Evolutionary conservation across 179 eudicot species (phyloP), one percentile per base, ranked within the genome.

Genomic region (Sideroxylon spinosum): DNA sequence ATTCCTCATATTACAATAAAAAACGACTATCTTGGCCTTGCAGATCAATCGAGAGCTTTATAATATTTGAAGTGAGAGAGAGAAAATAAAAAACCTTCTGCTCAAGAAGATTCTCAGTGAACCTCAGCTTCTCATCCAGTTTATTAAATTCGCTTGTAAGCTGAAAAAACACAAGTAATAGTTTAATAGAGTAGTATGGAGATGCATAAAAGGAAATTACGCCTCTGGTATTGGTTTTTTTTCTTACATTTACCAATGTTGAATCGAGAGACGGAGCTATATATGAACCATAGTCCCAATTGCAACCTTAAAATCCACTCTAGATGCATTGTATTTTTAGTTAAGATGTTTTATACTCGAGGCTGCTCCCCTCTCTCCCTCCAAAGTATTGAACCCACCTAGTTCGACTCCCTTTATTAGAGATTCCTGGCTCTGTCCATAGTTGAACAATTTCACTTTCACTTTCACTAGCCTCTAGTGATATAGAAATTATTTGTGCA

Each of bases 81-180:
- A 46, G 16, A 70, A 20, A 10, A 22, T 32, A 55, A 65, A 83
- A 59, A 74, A 96, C 98, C 95, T 90, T 96, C 63, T 94, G 95
- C n/a, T 94, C 91, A 55, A 96, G 83, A 63, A 82, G 81, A 66
- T 73, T 85, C 79, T 91, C 92, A 14, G 80, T 79, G 13, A 77
- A 46, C 25, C 83, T 73, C 55, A 96, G 87, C 87, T 89, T 94
- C 82, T 86, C 90, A 14, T 91, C 93, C 85, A 94, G 73, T 60
- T 89, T 87, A 12, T 74, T 64, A 3, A 87, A 71, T 72, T 89
- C 83, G 77, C 62, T 73, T 71, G 85, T 84, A 63, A 94, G 91
- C 99, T 96, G 90, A 29, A 69, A 67, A 82, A 74, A 70, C 48
- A 73, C 67, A 68, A 20, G 44, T 19, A 19, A 44, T 9, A 22